phyloP scores from a whole-genome alignment of 345 rosid species.

The Euphorbia lathyris region DNA sequence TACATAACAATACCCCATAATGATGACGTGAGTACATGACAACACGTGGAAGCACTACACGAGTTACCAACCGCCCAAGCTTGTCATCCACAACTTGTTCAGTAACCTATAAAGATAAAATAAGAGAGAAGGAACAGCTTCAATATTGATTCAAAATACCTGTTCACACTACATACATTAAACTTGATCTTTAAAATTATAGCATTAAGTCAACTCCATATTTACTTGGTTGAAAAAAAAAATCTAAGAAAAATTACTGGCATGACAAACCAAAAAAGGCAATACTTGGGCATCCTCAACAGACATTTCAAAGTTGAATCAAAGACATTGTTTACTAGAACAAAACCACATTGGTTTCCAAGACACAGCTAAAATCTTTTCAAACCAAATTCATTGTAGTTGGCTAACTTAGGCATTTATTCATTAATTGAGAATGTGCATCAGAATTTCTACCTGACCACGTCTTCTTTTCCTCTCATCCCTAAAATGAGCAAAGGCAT shows the following conservation, averaged over 20 bases:
- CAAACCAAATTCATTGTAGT: background rate
- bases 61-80: constrained; percentile 87
- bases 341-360: background rate
- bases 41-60: constrained; percentile 95
- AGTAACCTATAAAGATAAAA: constrained; percentile 51
- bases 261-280: background rate
- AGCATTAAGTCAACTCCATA: background rate
- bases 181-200: background rate
- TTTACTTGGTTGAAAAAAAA: background rate
- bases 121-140: background rate
- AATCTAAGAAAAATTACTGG: background rate
- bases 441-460: constrained; percentile 49
- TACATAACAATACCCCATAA: constrained; percentile 59
- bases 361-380: background rate
- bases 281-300: background rate
- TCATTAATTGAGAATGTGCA: background rate
- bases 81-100: constrained; percentile 86
- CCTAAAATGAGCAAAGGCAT: constrained; percentile 97
- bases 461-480: constrained; percentile 98
- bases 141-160: background rate
- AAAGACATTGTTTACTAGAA: background rate
- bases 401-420: background rate
- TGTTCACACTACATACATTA: background rate
- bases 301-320: background rate
- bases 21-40: constrained; percentile 96